A percentile compares a stretch with the other conserved stretches of the same genome.
Evolutionary conservation across 1,139 yeast species (phyloP).

Genomic region (Yamadazyma buinensis): DNA sequence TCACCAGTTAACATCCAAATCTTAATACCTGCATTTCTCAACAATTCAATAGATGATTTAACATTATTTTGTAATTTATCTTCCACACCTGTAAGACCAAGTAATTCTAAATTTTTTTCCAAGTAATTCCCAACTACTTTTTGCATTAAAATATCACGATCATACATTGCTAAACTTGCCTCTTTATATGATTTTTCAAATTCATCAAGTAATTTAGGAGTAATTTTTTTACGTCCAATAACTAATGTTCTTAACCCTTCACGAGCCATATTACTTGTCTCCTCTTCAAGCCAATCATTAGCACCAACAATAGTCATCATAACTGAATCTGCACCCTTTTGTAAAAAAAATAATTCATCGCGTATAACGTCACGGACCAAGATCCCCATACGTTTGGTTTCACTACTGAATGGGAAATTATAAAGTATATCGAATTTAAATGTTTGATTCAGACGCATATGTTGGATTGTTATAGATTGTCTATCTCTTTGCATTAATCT

Average conservation of each 20-base stretch:
- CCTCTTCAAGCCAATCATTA: conserved; percentile 97
- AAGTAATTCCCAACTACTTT: conserved; percentile 62
- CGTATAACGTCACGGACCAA: conserved; percentile 60
- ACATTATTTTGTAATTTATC: conserved; percentile 91
- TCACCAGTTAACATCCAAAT: conserved; percentile 99
- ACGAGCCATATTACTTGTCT: conserved; percentile 95
- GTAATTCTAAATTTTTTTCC: conserved; percentile 78
- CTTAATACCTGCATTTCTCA: conserved; percentile 93
- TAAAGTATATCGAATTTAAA: conserved; percentile 67
- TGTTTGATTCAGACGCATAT: conserved; percentile 52
- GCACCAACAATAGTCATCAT: conserved; percentile 81
- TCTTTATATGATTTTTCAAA: conserved; percentile 63
- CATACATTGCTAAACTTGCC: conserved; percentile 75
- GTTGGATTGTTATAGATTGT: conserved; percentile 62
- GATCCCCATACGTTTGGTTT: conserved; percentile 95
- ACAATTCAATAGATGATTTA: conserved; percentile 83
- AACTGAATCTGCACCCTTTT: conserved; percentile 96
- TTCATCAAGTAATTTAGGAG: conserved; percentile 49
- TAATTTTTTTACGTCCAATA: conserved; percentile 74
- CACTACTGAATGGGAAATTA: conserved; percentile 92
- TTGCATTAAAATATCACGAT: conserved; percentile 74
- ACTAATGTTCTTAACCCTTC: conserved; percentile 96
- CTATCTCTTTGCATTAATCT: conserved; percentile 80
- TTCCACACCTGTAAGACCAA: conserved; percentile 96
- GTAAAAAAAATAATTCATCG: conserved; percentile 77